These are phyloP conservation scores for Myxozyma geophila DNA, from an alignment of 805 yeast species.

Conservation along the genomic window DNA sequence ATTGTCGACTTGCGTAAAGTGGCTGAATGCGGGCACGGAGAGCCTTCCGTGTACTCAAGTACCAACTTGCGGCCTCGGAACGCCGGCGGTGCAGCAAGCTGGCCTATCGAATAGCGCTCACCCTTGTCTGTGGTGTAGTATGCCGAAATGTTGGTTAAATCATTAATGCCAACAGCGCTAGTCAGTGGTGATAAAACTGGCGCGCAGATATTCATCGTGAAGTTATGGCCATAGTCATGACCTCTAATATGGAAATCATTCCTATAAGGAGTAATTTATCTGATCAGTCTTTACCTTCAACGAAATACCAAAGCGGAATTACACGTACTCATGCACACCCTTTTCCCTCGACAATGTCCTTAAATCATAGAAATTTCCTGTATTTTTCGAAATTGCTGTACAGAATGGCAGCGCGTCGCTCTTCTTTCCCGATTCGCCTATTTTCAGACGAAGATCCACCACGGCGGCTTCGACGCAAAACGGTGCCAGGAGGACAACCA, in stretches of 20 bases:
- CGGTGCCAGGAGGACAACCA: not conserved
- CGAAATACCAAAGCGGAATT: not conserved
- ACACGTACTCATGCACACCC: slow-evolving; percentile 40
- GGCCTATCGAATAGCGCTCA: slow-evolving; percentile 56
- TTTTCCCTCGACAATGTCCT: slow-evolving; percentile 45
- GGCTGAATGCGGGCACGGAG: slow-evolving; percentile 53
- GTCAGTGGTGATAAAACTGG: slow-evolving; percentile 53
- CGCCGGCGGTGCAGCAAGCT: slow-evolving; percentile 59
- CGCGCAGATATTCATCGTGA: slow-evolving; percentile 70
- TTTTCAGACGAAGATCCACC: not conserved
- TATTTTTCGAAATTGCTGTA: slow-evolving; percentile 41
- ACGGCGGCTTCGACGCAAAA: slow-evolving; percentile 3
- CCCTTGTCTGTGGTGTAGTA: slow-evolving; percentile 56
- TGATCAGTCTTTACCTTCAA: not conserved
- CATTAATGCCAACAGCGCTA: slow-evolving; percentile 45
- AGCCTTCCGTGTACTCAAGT: slow-evolving; percentile 72
- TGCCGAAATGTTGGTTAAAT: slow-evolving; percentile 56
- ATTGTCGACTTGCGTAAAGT: slow-evolving; percentile 62
- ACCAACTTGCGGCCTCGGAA: slow-evolving; percentile 74
- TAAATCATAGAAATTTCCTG: slow-evolving; percentile 52
- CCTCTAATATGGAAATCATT: slow-evolving; percentile 71
- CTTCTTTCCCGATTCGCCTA: slow-evolving; percentile 3
- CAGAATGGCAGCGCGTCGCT: slow-evolving; percentile 32
- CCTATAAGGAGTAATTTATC: slow-evolving; percentile 26
- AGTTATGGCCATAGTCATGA: slow-evolving; percentile 69